These are phyloP conservation scores for Bryopsis sp. DNA, from an alignment of 139 green algal species.

Conservation along the genomic window DNA sequence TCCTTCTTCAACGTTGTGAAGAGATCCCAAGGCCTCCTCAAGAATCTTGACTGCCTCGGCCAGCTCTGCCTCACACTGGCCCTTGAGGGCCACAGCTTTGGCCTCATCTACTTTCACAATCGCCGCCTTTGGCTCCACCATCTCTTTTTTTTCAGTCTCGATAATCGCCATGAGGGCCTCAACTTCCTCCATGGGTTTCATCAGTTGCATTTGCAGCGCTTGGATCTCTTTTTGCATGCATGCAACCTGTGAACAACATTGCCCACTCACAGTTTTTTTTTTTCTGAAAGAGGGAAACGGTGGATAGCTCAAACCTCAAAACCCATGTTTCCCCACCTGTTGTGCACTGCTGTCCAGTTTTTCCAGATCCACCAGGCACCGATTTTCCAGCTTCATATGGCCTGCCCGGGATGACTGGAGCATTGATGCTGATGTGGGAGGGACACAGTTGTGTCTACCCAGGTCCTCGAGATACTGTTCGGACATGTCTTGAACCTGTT, in stretches of 20 bases:
- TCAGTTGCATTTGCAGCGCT: slow-evolving; percentile 64
- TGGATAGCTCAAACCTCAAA: too few species aligned
- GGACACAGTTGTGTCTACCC: slow-evolving; percentile 67
- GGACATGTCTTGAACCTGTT: slow-evolving; percentile 29
- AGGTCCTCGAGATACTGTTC: slow-evolving; percentile 45
- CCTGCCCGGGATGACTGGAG: slow-evolving; percentile 41
- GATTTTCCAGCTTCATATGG: slow-evolving; percentile 26
- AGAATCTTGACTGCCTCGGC: slow-evolving; percentile 65
- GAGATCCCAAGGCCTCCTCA: slow-evolving; percentile 56
- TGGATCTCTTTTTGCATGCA: slow-evolving; percentile 47
- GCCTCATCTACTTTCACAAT: slow-evolving; percentile 58
- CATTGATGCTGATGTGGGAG: slow-evolving; percentile 61
- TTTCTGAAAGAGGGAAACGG: too few species aligned
- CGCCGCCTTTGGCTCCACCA: slow-evolving; percentile 58
- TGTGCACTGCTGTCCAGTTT: slow-evolving; percentile 55
- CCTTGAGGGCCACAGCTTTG: slow-evolving; percentile 62
- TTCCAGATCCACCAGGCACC: slow-evolving; percentile 57
- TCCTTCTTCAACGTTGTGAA: slow-evolving; percentile 74
- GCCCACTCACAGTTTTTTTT: too few species aligned
- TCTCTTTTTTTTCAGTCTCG: slow-evolving; percentile 54
- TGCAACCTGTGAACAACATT: neutral
- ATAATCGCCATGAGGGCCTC: slow-evolving; percentile 48
- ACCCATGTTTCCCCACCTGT: slow-evolving; percentile 40
- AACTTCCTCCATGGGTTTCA: slow-evolving; percentile 54
- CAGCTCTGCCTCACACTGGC: slow-evolving; percentile 68